Conservation (phyloP, 306 rosid species). For the Cyamopsis tetragonoloba region DNA sequence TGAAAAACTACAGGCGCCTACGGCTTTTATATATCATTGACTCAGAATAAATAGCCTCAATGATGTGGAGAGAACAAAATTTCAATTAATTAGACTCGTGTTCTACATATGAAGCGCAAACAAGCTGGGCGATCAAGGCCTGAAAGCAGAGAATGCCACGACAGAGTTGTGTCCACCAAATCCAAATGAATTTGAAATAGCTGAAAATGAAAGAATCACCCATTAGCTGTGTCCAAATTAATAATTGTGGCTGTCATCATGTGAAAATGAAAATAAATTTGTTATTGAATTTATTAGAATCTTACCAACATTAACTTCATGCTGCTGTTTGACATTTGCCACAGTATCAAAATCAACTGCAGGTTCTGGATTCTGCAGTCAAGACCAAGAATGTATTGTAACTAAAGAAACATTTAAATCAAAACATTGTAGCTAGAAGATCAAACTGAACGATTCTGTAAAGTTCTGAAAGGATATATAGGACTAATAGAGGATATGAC, state of each 20-base stretch:
- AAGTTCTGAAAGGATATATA: not conserved
- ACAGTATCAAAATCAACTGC: conserved; percentile 93
- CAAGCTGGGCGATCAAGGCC: conserved; percentile 57
- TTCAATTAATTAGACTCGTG: conserved; percentile 31
- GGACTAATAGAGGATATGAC: not conserved
- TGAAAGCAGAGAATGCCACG: conserved; percentile 86
- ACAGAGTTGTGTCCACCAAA: conserved; percentile 99
- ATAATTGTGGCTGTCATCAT: not conserved
- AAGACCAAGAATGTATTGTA: conserved; percentile 7
- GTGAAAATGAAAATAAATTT: not conserved
- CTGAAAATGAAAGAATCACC: conserved; percentile 36
- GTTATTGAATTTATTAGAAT: conserved; percentile 20
- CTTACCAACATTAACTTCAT: conserved; percentile 93
- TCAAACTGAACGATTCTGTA: not conserved
- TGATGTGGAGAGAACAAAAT: conserved; percentile 38
- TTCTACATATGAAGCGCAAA: conserved; percentile 37
- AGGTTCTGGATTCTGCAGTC: conserved; percentile 87
- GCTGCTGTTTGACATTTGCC: conserved; percentile 73
- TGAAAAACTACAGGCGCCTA: conserved; percentile 30
- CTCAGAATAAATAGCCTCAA: conserved; percentile 48
- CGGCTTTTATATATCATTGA: conserved; percentile 24
- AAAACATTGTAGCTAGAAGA: not conserved
- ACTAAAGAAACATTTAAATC: not conserved
- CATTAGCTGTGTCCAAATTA: not conserved
- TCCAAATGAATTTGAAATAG: conserved; percentile 93